Evolutionary conservation across 495 filamentous ascomycete species (phyloP), one percentile per base, ranked within the genome.

Genomic region (Penicillium lagena): DNA sequence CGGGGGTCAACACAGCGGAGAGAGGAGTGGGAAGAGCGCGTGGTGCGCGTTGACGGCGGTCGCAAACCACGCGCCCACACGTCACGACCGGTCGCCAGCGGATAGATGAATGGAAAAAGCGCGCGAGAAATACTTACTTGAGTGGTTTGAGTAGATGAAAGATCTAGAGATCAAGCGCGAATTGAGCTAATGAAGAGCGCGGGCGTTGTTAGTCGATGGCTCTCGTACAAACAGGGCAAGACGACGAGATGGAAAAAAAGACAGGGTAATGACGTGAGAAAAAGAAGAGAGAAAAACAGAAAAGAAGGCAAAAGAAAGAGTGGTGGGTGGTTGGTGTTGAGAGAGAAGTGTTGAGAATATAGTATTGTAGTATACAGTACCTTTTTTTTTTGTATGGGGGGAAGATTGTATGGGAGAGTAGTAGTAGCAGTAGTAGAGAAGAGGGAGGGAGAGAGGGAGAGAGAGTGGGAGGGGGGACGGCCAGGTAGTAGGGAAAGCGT

Each of bases 321-420:
- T 46, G 52, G 50, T 50, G 36, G 42, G 43, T 34, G 50, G 40
- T 37, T 50, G 49, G 59, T 35, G 46, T 31, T 40, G 46, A 49
- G 45, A 42, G 47, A 51, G 57, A 52, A 51, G 63, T 51, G 59
- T 55, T 63, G 51, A 55, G 58, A 50, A 59, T 67, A 59, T 56
- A 55, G 55, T 22, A 22, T 22, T 4, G 54, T 55, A 57, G 57
- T 66, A 63, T 66, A 62, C 59, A 66, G 66, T 63, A 68, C 60
- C 68, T 63, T 71, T 70, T 11, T 33, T 65, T 71, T 68, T 66
- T 68, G 59, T 71, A 61, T 64, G 71, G 73, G 73, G 71, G 70
- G 62, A 68, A 73, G 69, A 73, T 80, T 79, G 76, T 81, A 77
- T 78, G 77, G 70, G 75, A 63, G 73, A 63, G 52, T 42, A 13